Evolutionary conservation across 2,329 filamentous ascomycete genomes (phyloP).

Genomic region (Aspergillus tubingensis): DNA sequence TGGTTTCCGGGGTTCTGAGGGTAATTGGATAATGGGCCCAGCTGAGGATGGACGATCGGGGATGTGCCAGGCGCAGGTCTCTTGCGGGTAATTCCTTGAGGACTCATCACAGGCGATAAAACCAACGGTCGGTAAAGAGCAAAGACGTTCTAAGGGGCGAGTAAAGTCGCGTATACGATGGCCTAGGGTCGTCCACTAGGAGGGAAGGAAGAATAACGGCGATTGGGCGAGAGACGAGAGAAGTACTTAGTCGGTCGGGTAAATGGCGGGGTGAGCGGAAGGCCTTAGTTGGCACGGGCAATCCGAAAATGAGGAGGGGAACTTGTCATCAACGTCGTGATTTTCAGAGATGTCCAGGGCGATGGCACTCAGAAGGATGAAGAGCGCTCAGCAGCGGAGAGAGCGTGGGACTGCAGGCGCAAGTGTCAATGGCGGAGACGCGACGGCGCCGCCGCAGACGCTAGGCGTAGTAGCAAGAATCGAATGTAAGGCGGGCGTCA

Average conservation of each 20-base stretch:
- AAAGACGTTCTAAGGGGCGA: not conserved
- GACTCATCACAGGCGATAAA: slow-evolving; percentile 35
- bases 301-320: slow-evolving; percentile 6
- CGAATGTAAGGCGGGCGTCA: slow-evolving; percentile 8
- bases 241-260: not conserved
- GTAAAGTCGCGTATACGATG: not conserved
- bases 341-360: slow-evolving; percentile 1
- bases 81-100: slow-evolving; percentile 60
- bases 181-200: not conserved
- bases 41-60: slow-evolving; percentile 60
- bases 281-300: slow-evolving; percentile 12
- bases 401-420: slow-evolving; percentile 7
- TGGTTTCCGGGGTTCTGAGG: slow-evolving; percentile 46
- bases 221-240: not conserved
- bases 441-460: slow-evolving; percentile 19
- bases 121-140: slow-evolving; percentile 12
- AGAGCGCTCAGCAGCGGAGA: slow-evolving; percentile 2
- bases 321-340: slow-evolving; percentile 21
- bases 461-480: slow-evolving; percentile 12
- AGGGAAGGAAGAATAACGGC: not conserved
- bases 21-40: slow-evolving; percentile 54
- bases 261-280: slow-evolving; percentile 3
- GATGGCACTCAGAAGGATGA: slow-evolving; percentile 10
- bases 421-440: slow-evolving; percentile 17
- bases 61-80: slow-evolving; percentile 71